phyloP scores from a whole-genome alignment of 108 stramenopile species.

The Seminavis robusta region DNA sequence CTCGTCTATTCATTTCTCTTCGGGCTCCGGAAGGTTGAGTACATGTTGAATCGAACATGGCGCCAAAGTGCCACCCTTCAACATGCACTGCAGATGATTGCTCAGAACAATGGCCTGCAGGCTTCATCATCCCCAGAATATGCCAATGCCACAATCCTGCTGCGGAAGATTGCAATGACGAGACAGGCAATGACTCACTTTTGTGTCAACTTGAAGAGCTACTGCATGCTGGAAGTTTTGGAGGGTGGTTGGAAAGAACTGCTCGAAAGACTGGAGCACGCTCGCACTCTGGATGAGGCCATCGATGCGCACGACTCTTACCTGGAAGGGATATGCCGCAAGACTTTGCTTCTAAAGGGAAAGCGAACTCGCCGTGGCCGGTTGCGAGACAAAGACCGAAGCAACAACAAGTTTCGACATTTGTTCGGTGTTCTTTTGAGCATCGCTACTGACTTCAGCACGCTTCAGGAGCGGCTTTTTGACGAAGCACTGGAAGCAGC shows the following conservation, averaged over 20 bases:
- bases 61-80: slow-evolving; percentile 84
- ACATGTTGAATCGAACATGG: slow-evolving; percentile 92
- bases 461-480: slow-evolving; percentile 78
- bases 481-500: slow-evolving; percentile 53
- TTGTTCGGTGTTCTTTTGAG: slow-evolving; percentile 53
- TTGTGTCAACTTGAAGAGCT: slow-evolving; percentile 92
- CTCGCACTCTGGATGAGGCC: slow-evolving; percentile 84
- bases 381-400: slow-evolving; percentile 26
- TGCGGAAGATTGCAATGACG: slow-evolving; percentile 88
- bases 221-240: slow-evolving; percentile 98
- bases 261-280: slow-evolving; percentile 50
- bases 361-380: background rate
- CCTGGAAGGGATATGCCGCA: slow-evolving; percentile 74
- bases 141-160: slow-evolving; percentile 51
- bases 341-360: slow-evolving; percentile 59
- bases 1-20: slow-evolving; percentile 89
- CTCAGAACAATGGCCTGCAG: slow-evolving; percentile 44
- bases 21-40: slow-evolving; percentile 90
- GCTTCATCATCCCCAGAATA: slow-evolving; percentile 33
- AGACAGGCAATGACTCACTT: slow-evolving; percentile 96
- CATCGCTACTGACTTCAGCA: slow-evolving; percentile 71
- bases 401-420: slow-evolving; percentile 8
- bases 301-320: slow-evolving; percentile 91
- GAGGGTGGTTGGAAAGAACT: slow-evolving; percentile 92
- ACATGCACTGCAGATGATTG: slow-evolving; percentile 68